These are phyloP conservation scores for Podospora bellae-mahoneyi DNA, from an alignment of 495 filamentous ascomycete genomes.

Conservation along the genomic window DNA sequence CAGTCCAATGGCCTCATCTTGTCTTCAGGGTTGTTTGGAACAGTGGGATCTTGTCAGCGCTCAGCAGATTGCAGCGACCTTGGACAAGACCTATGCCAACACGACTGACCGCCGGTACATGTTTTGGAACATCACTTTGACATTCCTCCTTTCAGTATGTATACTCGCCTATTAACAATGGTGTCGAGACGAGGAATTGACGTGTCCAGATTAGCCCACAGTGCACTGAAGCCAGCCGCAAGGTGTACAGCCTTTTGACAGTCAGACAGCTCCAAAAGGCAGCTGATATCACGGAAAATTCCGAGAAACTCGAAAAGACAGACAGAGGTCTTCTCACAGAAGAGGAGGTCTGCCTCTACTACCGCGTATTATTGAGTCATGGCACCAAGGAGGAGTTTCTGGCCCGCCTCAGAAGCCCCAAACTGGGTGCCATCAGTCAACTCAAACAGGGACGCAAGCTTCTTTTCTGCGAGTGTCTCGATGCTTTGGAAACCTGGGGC, in stretches of 20 bases:
- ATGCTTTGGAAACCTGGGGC: conserved; percentile 29
- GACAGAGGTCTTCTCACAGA: conserved; percentile 33
- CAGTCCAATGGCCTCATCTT: conserved; percentile 35
- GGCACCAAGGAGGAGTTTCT: conserved; percentile 33
- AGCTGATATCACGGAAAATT: conserved; percentile 39
- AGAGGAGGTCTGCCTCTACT: conserved; percentile 37
- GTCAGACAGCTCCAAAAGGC: conserved; percentile 43
- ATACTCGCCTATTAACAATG: not conserved
- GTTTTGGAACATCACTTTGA: conserved; percentile 45
- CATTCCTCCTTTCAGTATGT: conserved; percentile 45
- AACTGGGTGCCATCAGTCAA: conserved; percentile 29
- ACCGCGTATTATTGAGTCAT: conserved; percentile 29
- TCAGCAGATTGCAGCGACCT: conserved; percentile 47
- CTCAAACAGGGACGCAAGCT: conserved; percentile 34
- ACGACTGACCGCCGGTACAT: conserved; percentile 38
- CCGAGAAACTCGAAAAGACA: conserved; percentile 26
- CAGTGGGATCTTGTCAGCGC: conserved; percentile 48
- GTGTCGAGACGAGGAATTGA: conserved; percentile 21
- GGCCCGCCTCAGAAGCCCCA: conserved; percentile 28
- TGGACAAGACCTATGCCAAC: conserved; percentile 41
- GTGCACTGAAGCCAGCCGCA: conserved; percentile 35
- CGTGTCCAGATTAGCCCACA: conserved; percentile 35
- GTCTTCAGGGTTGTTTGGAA: conserved; percentile 43
- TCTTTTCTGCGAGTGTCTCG: conserved; percentile 31
- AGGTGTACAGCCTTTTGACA: conserved; percentile 41